Evolutionary conservation across 2,329 filamentous ascomycete species (phyloP).

Genomic region (Venturia pyrina): DNA sequence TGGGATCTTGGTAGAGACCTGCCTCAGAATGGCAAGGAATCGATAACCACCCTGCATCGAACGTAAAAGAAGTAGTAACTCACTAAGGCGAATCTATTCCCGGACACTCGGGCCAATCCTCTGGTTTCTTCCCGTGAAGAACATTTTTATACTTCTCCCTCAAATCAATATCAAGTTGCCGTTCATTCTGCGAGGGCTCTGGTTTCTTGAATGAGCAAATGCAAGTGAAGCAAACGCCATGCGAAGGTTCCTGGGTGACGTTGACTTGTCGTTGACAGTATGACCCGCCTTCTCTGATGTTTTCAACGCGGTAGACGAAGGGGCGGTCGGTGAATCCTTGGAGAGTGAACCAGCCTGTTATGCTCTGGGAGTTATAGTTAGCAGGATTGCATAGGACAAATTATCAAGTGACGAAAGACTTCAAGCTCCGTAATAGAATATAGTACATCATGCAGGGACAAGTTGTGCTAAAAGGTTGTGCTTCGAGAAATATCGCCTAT

Average conservation of each 20-base stretch:
- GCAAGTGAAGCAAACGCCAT: constrained; percentile 41
- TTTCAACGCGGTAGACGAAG: constrained; percentile 42
- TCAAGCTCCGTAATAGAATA: not conserved
- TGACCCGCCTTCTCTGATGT: constrained; percentile 40
- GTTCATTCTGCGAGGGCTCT: constrained; percentile 24
- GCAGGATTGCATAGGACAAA: not conserved
- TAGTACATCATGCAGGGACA: not conserved
- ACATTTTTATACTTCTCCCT: constrained; percentile 25
- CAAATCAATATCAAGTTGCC: constrained; percentile 27
- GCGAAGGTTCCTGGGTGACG: constrained; percentile 34
- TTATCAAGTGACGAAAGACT: not conserved
- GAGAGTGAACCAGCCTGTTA: constrained; percentile 44
- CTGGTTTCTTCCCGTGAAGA: constrained; percentile 23
- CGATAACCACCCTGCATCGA: too few relatives aligned
- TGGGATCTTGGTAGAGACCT: too few relatives aligned
- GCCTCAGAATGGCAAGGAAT: too few relatives aligned
- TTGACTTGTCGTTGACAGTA: constrained; percentile 44
- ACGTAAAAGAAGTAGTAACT: not conserved
- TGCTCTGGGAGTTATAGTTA: constrained; percentile 28
- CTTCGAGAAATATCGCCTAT: too few relatives aligned
- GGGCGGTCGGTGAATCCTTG: constrained; percentile 36
- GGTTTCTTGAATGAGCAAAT: constrained; percentile 42
- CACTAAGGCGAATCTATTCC: constrained; percentile 27
- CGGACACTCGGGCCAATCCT: constrained; percentile 21
- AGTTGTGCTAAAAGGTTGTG: not conserved